Conservation (phyloP, 805 yeast species). For the Ogataea dorogensis region DNA sequence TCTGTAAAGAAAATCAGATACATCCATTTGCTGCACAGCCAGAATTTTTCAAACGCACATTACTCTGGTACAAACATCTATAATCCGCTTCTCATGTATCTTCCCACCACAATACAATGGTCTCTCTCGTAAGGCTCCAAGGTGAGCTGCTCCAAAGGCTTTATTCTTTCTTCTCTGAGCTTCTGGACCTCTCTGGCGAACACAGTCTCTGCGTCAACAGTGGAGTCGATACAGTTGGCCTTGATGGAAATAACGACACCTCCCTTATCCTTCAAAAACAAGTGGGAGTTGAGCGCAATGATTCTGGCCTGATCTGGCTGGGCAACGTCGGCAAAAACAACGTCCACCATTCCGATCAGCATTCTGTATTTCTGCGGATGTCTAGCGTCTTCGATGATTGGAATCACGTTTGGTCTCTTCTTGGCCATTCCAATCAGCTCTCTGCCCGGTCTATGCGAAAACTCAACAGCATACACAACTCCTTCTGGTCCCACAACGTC, state of each 20-base stretch:
- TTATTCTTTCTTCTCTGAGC: constrained; percentile 97
- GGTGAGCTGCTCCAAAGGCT: constrained; percentile 97
- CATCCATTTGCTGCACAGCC: constrained; percentile 11
- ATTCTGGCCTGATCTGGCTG: constrained; percentile 99
- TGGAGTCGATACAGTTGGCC: constrained; percentile 99
- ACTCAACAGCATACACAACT: constrained; percentile 97
- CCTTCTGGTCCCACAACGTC: constrained; percentile 99
- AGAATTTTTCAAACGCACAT: constrained; percentile 11
- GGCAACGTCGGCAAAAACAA: constrained; percentile 98
- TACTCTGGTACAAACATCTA: constrained; percentile 28
- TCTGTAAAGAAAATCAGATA: neutral
- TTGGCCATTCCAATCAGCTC: constrained; percentile 99
- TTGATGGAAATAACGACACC: constrained; percentile 98
- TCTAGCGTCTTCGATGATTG: constrained; percentile 99
- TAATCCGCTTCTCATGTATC: constrained; percentile 87
- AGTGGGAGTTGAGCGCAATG: constrained; percentile 95
- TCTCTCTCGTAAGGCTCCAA: constrained; percentile 99
- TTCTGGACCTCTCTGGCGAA: constrained; percentile 99
- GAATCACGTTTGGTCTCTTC: constrained; percentile 99
- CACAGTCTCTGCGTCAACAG: constrained; percentile 98
- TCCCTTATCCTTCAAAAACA: constrained; percentile 97
- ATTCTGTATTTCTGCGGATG: constrained; percentile 99
- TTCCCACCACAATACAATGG: constrained; percentile 98
- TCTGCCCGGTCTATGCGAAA: constrained; percentile 99
- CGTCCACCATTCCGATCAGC: constrained; percentile 98